Conservation (phyloP, 2,329 filamentous ascomycete genomes). For the Pseudocercospora crystallina region DNA sequence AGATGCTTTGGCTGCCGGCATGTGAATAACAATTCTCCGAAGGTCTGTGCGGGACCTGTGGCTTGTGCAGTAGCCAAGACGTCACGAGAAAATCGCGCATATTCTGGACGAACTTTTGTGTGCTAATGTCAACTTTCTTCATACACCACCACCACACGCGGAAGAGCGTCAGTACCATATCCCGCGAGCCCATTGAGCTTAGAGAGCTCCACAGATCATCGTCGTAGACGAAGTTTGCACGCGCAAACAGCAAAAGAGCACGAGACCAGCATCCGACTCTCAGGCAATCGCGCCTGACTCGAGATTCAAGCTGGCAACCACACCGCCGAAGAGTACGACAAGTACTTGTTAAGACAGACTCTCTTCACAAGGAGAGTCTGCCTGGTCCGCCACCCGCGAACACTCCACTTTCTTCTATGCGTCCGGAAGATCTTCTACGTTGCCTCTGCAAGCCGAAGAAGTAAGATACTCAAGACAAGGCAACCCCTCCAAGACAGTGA, state of each 20-base stretch:
- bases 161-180: too few species aligned
- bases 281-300: slow-evolving; percentile 6
- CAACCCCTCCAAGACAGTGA: too few species aligned
- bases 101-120: too few species aligned
- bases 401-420: slow-evolving; percentile 64
- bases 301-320: slow-evolving; percentile 11
- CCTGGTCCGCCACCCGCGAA: neutral
- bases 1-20: too few species aligned
- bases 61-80: too few species aligned
- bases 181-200: too few species aligned
- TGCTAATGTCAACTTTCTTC: neutral
- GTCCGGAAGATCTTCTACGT: slow-evolving; percentile 83
- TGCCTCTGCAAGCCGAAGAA: slow-evolving; percentile 94
- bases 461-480: slow-evolving; percentile 56
- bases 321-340: too few species aligned
- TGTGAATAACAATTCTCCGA: too few species aligned
- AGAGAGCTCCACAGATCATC: too few species aligned
- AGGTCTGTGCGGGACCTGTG: too few species aligned
- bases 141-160: neutral
- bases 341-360: too few species aligned
- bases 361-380: slow-evolving; percentile 17
- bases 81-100: too few species aligned
- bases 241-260: slow-evolving; percentile 12
- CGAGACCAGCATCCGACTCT: slow-evolving; percentile 4
- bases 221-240: slow-evolving; percentile 3